Base-by-base conservation (phyloP, 768 basidiomycete genomes). In the Tulasnella sp. region DNA sequence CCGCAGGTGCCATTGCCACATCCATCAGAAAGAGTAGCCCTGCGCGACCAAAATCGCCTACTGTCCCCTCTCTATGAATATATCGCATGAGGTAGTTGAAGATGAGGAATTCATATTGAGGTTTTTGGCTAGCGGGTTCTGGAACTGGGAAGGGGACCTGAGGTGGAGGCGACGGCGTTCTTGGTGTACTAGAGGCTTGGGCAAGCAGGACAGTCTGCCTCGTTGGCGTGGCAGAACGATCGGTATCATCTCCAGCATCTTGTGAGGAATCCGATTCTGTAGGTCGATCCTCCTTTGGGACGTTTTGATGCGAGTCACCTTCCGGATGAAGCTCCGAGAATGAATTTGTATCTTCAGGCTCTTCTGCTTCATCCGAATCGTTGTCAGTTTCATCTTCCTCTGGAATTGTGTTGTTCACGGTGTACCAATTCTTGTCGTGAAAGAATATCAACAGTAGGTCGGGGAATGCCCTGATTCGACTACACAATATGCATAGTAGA, bases 381-480 rank as follows among this genome's bases (percentile, higher is more conserved):
- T 41, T 42, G 2, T 41, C 49, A 29, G 27, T 9, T 1, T 43
- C 49, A 16, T 31, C 24, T 13, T 37, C 10, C 19, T 4, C 19
- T 25, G 19, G 39, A 28, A 28, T 43, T 32, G 40, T 4, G 37
- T 19, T 15, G 27, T 28, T 13, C 4, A 29, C 24, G 49, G 24
- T 10, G 61, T 80, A 82, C 80, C 86, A 87, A 58, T 86, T 79
- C 60, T 86, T 91, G 63, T 93, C 90, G 60, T 92, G 89, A 63
- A 98, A 93, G 70, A 96, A 96, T 56, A 98, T 93, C 76, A 95
- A 85, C 33, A 98, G 77, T 1, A 98, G 71, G 59, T 91, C 87
- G 33, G 87, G 79, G 61, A 83, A 79, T 27, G 85, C 84, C 50
- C 87, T 75, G 62, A 98, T 95, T 39, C 90, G 77, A 60, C 85